These are phyloP conservation scores for Neurospora sp. DNA, from an alignment of 495 filamentous ascomycete genomes.

Conservation along the genomic window DNA sequence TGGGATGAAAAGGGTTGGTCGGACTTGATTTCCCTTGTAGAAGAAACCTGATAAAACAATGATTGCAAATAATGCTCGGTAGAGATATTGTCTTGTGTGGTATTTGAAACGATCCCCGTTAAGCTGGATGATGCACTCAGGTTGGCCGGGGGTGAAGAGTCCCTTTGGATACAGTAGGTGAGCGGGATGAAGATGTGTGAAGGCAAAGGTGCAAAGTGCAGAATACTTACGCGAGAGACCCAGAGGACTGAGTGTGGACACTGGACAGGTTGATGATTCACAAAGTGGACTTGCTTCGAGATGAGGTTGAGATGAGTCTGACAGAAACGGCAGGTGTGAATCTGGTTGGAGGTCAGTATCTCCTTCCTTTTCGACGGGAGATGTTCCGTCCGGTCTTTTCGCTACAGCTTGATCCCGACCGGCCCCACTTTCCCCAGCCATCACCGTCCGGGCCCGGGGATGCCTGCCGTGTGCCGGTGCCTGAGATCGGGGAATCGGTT, in stretches of 20 bases:
- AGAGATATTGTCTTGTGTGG: not conserved
- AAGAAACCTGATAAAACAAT: not conserved
- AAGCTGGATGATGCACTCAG: not conserved
- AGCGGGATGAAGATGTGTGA: not conserved
- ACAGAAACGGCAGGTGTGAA: not conserved
- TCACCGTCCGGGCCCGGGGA: not conserved
- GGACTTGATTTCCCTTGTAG: not conserved
- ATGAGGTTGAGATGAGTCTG: not conserved
- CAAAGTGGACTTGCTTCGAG: not conserved
- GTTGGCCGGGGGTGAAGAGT: not conserved
- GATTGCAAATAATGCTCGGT: not conserved
- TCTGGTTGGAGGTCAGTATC: not conserved
- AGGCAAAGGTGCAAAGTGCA: not conserved
- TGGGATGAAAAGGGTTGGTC: not conserved
- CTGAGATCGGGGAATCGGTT: not conserved
- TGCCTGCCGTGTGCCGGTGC: not conserved
- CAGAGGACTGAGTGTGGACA: not conserved
- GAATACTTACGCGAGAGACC: not conserved
- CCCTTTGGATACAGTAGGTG: not conserved
- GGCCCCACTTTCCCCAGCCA: not conserved
- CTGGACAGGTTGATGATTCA: not conserved
- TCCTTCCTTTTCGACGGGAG: not conserved
- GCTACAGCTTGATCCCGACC: not conserved
- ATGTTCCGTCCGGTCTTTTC: not conserved
- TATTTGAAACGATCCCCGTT: not conserved